Base-by-base conservation (phyloP, 345 rosid genomes). In the Reutealis trisperma region DNA sequence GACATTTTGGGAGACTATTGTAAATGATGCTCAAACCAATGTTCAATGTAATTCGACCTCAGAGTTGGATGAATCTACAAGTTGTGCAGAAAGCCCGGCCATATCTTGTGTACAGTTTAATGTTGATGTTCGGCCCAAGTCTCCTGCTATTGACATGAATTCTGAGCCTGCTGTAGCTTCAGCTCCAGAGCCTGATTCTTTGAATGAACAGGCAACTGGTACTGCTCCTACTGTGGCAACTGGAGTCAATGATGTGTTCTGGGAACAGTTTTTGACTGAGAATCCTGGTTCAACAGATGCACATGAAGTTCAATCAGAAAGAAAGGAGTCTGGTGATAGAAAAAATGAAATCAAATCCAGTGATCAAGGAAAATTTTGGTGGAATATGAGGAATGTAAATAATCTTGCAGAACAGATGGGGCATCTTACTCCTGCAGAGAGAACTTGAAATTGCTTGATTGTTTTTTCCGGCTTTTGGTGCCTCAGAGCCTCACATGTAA, bases 201-300 rank as follows among this genome's bases (percentile, higher is more conserved):
- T 79, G 1, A 82, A 67, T 62, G 90, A 85, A 44, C 87, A 78
- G 72, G 71, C 74, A 4, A 58, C 49, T 15, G 85, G 70, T 12
- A 21, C 84, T 54, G 68, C 86, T 75, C 80, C 86, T 74, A 63
- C 83, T 77, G 84, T 74, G 18, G 82, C 87, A 32, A 75, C 92
- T 69, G 97, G 99, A 21, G 92, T 79, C 67, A 96, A 96, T 67
- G 99, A 96, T 83, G 85, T 88, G 25, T 96, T 96, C 81, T 96
- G 98, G 98, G 94, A 92, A 70, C 98, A 96, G 79, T 94, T 92
- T 86, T 88, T 96, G 86, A 96, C 97, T 9, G 98, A 96, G 83
- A 94, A 96, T 77, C 99, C 99, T 0, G 97, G 94, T 71, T 86
- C 96, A 44, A 83, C 86, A 0, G 94, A 94, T 0, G 71, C 84